Evolutionary conservation across 768 basidiomycete genomes (phyloP).

Genomic region (Calocera cornea): DNA sequence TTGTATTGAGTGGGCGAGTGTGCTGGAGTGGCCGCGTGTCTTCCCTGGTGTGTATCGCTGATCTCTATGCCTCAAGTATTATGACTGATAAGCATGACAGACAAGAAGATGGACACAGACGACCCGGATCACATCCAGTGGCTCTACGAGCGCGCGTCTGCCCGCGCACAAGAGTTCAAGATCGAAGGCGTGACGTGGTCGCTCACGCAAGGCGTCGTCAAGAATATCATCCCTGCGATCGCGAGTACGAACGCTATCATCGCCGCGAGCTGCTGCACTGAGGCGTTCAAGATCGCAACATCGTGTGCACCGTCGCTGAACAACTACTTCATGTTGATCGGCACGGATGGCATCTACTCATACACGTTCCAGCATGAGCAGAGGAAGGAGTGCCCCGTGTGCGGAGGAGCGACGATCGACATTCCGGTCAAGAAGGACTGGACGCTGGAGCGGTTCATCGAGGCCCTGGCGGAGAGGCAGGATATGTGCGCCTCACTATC

Average conservation of each 20-base stretch:
- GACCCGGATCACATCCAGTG: constrained; percentile 94
- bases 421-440: constrained; percentile 53
- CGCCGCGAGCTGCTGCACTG: constrained; percentile 94
- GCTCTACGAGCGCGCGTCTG: constrained; percentile 68
- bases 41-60: constrained; percentile 54
- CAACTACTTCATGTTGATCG: constrained; percentile 98
- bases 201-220: constrained; percentile 94
- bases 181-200: constrained; percentile 99
- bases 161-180: constrained; percentile 83
- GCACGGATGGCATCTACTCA: constrained; percentile 91
- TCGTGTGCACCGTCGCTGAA: constrained; percentile 86
- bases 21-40: constrained; percentile 93
- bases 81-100: constrained; percentile 28
- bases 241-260: constrained; percentile 98
- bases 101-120: constrained; percentile 94
- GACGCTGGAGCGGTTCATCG: constrained; percentile 79
- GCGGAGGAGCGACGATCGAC: constrained; percentile 79
- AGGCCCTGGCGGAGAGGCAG: constrained; percentile 72
- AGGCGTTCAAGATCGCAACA: constrained; percentile 97
- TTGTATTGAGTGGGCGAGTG: constrained; percentile 99
- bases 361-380: constrained; percentile 94
- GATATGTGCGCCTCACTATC: constrained; percentile 56
- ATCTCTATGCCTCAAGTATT: constrained; percentile 4
- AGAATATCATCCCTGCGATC: constrained; percentile 98
- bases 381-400: constrained; percentile 89